Percentiles rank a stretch among this genome's conserved stretches.
Conservation (phyloP, 495 filamentous ascomycete genomes). For the Apodospora peruviana region DNA sequence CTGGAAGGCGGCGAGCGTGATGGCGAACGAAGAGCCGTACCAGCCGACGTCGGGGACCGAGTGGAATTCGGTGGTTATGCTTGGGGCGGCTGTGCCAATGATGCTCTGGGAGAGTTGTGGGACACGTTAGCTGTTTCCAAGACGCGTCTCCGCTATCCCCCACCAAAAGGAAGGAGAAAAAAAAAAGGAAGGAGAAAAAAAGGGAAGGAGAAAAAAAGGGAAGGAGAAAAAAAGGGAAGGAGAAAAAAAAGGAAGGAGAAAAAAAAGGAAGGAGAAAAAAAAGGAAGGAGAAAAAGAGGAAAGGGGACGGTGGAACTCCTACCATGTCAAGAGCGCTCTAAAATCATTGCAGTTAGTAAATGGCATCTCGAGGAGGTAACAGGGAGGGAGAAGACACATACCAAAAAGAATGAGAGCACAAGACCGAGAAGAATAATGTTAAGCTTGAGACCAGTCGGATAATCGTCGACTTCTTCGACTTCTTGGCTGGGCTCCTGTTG, state of each 20-base stretch:
- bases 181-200: too few relatives aligned
- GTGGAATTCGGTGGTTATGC: conserved; percentile 39
- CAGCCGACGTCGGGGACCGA: conserved; percentile 43
- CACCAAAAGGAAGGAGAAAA: too few relatives aligned
- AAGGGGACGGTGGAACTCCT: not conserved
- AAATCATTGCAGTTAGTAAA: not conserved
- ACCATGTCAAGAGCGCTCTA: not conserved
- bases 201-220: too few relatives aligned
- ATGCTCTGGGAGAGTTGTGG: conserved; percentile 27
- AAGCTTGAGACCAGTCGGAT: not conserved
- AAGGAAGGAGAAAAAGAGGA: too few relatives aligned
- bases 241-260: too few relatives aligned
- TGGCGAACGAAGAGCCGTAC: conserved; percentile 32
- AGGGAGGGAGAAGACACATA: not conserved
- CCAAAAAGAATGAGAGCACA: not conserved
- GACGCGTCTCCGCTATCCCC: too few relatives aligned
- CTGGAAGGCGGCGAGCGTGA: not conserved
- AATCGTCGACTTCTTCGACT: not conserved
- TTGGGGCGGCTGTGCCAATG: conserved; percentile 36
- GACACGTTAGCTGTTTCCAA: too few relatives aligned
- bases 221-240: too few relatives aligned
- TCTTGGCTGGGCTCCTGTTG: too few relatives aligned
- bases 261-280: too few relatives aligned
- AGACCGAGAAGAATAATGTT: not conserved
- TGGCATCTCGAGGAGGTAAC: not conserved